Evolutionary conservation across 352 stramenopile genomes (phyloP).

Genomic region (Lagenidium sp.): DNA sequence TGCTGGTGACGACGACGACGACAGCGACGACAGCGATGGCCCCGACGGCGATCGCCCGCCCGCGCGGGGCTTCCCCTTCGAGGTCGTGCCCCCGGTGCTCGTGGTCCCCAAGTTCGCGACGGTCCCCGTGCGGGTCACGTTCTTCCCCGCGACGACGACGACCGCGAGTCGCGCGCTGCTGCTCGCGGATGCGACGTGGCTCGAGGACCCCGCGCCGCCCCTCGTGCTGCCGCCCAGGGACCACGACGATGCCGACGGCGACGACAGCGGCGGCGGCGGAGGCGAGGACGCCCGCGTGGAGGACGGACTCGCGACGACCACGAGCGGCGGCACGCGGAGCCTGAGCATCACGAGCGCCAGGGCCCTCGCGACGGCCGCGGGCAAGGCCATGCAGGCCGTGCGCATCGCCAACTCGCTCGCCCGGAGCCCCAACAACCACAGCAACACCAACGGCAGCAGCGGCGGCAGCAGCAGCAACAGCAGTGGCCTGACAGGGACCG

Average conservation of each 20-base stretch:
- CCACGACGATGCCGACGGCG: conserved; percentile 3
- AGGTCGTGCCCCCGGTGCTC: conserved; percentile 9
- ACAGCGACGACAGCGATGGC: conserved; percentile 2
- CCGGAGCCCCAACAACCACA: conserved; percentile 10
- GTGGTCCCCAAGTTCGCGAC: conserved; percentile 25
- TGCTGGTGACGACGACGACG: conserved; percentile 12
- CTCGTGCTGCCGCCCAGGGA: conserved; percentile 55
- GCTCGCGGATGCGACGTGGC: conserved; percentile 60
- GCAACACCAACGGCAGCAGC: background rate
- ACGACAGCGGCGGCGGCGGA: background rate
- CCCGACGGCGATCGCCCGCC: background rate
- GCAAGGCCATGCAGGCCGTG: conserved; percentile 66
- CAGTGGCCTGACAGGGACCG: too few species aligned
- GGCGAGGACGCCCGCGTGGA: background rate
- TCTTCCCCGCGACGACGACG: conserved; percentile 14
- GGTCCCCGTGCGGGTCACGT: conserved; percentile 44
- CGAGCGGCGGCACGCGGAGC: background rate
- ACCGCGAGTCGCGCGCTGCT: conserved; percentile 26
- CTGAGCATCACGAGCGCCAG: background rate
- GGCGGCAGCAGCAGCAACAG: conserved; percentile 10
- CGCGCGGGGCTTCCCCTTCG: conserved; percentile 46
- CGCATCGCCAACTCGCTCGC: conserved; percentile 47
- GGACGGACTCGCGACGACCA: background rate
- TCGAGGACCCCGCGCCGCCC: conserved; percentile 24
- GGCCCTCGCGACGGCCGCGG: conserved; percentile 18